Evolutionary conservation across 2,329 filamentous ascomycete genomes (phyloP).

Genomic region (Cercospora sp.): DNA sequence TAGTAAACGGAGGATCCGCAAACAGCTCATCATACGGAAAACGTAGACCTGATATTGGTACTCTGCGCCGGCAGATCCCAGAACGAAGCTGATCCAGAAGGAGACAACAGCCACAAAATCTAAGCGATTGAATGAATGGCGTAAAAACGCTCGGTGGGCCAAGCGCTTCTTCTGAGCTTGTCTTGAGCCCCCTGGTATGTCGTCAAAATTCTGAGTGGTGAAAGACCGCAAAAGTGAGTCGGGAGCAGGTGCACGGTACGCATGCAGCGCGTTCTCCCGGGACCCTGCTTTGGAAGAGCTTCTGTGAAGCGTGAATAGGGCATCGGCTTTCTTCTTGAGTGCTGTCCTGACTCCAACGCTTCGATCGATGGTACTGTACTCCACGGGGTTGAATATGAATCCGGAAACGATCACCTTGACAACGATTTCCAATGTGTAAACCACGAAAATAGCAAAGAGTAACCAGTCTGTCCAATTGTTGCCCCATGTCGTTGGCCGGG

Average conservation of each 20-base stretch:
- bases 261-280: conserved; percentile 29
- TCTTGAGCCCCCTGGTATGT: conserved; percentile 62
- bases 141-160: conserved; percentile 85
- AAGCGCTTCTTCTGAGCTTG: conserved; percentile 81
- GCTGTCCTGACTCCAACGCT: conserved; percentile 72
- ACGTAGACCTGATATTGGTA: conserved; percentile 72
- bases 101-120: conserved; percentile 94
- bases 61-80: conserved; percentile 71
- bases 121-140: conserved; percentile 92
- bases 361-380: conserved; percentile 88
- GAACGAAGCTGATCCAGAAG: conserved; percentile 85
- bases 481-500: conserved; percentile 66
- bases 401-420: conserved; percentile 90
- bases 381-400: conserved; percentile 82
- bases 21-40: conserved; percentile 93
- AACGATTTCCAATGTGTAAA: conserved; percentile 85
- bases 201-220: conserved; percentile 42
- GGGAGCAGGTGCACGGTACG: conserved; percentile 28
- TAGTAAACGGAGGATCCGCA: conserved; percentile 88
- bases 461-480: conserved; percentile 70
- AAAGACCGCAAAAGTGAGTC: conserved; percentile 39
- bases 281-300: conserved; percentile 62
- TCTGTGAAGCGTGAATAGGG: conserved; percentile 78
- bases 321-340: conserved; percentile 71
- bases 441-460: conserved; percentile 76